Evolutionary conservation across 2,329 filamentous ascomycete species (phyloP), one percentile per base, ranked within the genome.

Genomic region (Clarireedia homoeocarpa): DNA sequence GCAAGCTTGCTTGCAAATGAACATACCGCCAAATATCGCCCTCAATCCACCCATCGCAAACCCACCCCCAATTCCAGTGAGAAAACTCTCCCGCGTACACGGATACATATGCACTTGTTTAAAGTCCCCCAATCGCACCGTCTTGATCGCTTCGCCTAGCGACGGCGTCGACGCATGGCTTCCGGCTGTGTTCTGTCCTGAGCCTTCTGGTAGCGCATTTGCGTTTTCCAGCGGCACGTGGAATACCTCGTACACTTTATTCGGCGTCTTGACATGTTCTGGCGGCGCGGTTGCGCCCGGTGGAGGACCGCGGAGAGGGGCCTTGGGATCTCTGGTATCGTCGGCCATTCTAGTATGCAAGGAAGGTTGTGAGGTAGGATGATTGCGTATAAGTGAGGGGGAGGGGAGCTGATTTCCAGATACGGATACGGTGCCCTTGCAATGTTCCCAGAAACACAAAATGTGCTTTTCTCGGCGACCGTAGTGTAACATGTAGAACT

Each of bases 11-110:
- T 24, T 7, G 7, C 38, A 51, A 56, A 52, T 45, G 24, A 14
- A 57, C 60, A 68, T 76, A 95, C 91, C 86, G 74, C 87, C 84
- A 63, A 90, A 73, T 23, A 96, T 76, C 65, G 85, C 87, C 61
- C 86, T 82, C 54, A 91, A 66, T 57, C 84, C 86, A 54, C 91
- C 92, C 34, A 89, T 72, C 4, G 80, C 86, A 60, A 90, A 88
- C 3, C 89, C 94, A 2, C 82, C 79, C 1, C 83, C 87, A 65
- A 99, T 95, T 24, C 91, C 94, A 1, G 88, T 84, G 63, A 97
- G 74, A 53, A 96, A 77, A 2, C 89, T 86, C 68, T 95, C 86
- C 59, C 91, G 79, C 20, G 89, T 87, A 71, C 94, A 97, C 0
- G 92, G 92, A 56, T 84, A 81, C 71, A 87, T 86, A 70, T 91